These are phyloP conservation scores for Geranomyces variabilis DNA, from an alignment of 192 early-diverging fungal genomes.

Conservation along the genomic window DNA sequence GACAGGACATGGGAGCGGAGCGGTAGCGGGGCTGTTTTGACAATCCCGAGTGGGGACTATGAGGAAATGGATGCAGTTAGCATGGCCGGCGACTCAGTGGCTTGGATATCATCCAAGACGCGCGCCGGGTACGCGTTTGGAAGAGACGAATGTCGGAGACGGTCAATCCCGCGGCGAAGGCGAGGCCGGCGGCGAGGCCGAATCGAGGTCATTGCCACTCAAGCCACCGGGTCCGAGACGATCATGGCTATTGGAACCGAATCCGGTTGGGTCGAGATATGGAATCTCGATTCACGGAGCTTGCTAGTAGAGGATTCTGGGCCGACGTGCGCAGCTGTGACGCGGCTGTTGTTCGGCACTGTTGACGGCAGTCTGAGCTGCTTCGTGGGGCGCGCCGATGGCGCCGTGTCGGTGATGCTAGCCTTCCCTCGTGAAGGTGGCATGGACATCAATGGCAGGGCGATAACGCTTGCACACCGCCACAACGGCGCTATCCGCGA, in stretches of 20 bases:
- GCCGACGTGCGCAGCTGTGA: background rate
- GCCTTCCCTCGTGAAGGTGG: background rate
- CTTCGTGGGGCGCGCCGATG: slow-evolving; percentile 7
- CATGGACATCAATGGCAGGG: background rate
- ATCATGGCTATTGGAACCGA: slow-evolving; percentile 15
- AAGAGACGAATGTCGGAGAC: background rate
- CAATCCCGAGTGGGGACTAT: background rate
- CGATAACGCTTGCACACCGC: background rate
- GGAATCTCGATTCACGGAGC: slow-evolving; percentile 10
- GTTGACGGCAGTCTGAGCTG: background rate
- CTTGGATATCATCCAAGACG: slow-evolving; percentile 13
- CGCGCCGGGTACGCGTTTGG: slow-evolving; percentile 12
- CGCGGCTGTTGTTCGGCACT: background rate
- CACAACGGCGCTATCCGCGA: slow-evolving; percentile 11
- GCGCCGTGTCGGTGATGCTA: background rate
- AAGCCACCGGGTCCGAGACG: background rate
- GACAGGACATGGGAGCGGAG: background rate
- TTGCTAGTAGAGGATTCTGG: background rate
- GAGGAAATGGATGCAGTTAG: background rate
- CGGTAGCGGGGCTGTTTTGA: background rate
- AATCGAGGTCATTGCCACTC: background rate
- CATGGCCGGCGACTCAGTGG: slow-evolving; percentile 15
- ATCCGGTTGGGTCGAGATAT: slow-evolving; percentile 15
- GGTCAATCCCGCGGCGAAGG: background rate
- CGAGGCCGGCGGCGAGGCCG: background rate